Conservation (phyloP, 805 yeast species). For the Wickerhamomyces chambardii region DNA sequence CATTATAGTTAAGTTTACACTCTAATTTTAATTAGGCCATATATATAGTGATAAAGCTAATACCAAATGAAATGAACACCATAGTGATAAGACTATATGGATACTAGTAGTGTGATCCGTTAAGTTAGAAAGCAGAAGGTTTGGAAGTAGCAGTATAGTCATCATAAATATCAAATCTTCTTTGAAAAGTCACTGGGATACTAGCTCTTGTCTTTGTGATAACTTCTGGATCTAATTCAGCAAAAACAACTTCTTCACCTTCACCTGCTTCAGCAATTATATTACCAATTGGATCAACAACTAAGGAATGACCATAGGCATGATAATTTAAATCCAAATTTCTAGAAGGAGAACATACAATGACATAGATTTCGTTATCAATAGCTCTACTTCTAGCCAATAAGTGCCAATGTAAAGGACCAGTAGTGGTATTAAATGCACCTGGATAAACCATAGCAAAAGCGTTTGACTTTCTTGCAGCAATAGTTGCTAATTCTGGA, state of each 20-base stretch:
- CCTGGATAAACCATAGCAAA: constrained; percentile 78
- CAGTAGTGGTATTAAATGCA: constrained; percentile 79
- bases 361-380: constrained; percentile 64
- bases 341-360: constrained; percentile 86
- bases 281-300: constrained; percentile 55
- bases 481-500: constrained; percentile 66
- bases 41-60: no score
- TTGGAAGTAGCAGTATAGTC: constrained; percentile 13
- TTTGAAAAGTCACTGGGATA: constrained; percentile 62
- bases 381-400: constrained; percentile 68
- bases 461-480: constrained; percentile 36
- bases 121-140: constrained; percentile 7
- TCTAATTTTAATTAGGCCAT: no score
- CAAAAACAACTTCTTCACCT: constrained; percentile 66
- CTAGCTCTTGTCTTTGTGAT: constrained; percentile 50
- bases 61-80: no score
- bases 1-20: no score
- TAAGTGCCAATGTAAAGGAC: constrained; percentile 78
- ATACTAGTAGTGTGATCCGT: no score
- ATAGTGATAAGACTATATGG: no score
- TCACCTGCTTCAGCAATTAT: constrained; percentile 68
- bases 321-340: constrained; percentile 52
- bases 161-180: constrained; percentile 55
- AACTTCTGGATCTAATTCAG: constrained; percentile 57
- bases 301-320: constrained; percentile 60